Conservation (phyloP, 345 rosid species). For the Populus davidiana region DNA sequence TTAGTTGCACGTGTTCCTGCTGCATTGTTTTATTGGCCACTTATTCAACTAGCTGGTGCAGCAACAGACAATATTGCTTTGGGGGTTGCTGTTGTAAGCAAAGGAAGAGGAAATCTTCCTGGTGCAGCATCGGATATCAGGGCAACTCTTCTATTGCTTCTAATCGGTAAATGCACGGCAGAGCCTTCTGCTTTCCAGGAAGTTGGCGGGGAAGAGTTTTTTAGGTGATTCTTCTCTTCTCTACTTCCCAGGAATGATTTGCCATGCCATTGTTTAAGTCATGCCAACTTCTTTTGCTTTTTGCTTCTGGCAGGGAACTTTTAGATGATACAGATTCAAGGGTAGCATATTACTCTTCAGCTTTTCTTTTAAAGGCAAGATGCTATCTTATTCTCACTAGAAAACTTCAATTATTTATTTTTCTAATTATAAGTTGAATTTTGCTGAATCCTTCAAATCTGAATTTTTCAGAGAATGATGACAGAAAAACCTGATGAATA, state of each 20-base stretch:
- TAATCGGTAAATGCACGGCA: conserved; percentile 92
- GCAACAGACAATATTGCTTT: conserved; percentile 88
- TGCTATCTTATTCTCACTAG: conserved; percentile 7
- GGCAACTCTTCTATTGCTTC: conserved; percentile 81
- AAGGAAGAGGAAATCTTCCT: conserved; percentile 96
- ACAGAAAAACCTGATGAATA: conserved; percentile 93
- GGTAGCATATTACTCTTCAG: conserved; percentile 93
- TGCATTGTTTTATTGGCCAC: conserved; percentile 91
- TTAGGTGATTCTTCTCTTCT: conserved; percentile 54
- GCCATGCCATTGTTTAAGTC: conserved; percentile 8
- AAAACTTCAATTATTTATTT: not conserved
- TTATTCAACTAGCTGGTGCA: conserved; percentile 95
- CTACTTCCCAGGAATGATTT: conserved; percentile 5
- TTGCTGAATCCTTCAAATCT: conserved; percentile 20
- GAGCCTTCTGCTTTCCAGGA: conserved; percentile 84
- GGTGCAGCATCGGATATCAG: conserved; percentile 96
- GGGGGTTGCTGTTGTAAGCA: conserved; percentile 98
- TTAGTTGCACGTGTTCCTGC: conserved; percentile 91
- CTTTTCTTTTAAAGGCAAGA: conserved; percentile 91
- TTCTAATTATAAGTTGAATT: conserved; percentile 2
- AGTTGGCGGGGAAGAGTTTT: conserved; percentile 90
- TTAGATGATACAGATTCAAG: conserved; percentile 95
- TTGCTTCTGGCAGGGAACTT: conserved; percentile 63
- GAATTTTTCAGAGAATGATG: conserved; percentile 85
- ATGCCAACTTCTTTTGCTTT: conserved; percentile 15